Evolutionary conservation across 192 early-diverging fungal species (phyloP), one percentile per base, ranked within the genome.

Genomic region (Entophlyctis luteolus): DNA sequence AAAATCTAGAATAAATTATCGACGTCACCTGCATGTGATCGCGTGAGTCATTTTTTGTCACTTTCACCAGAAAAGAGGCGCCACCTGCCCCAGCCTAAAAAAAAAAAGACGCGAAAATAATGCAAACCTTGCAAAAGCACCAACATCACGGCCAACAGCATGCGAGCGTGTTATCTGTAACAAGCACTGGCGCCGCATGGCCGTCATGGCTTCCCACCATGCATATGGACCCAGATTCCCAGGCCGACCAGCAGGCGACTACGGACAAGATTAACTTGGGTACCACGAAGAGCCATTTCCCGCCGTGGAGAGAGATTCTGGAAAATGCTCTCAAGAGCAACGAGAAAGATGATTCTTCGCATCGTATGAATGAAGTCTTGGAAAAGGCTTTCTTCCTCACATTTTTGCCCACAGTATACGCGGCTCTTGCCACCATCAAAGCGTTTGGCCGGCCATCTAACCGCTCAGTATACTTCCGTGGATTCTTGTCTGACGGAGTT

Each of bases 381-480:
- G 10, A 42, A 42, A 42, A 8, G 10, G 10, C n/a, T 8, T 42
- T 42, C n/a, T 42, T 42, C 8, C n/a, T 42, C 39, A 42, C 39
- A 42, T 25, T 59, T 5, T 34, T 42, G 37, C 38, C 8, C 6
- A 16, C 47, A 68, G 67, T 68, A 5, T 75, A 63, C 46, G 73
- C 68, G 4, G 65, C 67, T 20, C 68, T 75, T 2, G 73, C 73
- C 20, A 75, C 73, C 42, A 71, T 75, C 60, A 75, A 75, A 36
- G 20, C 73, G 8, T 71, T 63, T 47, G 73, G 69, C 5, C 67
- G 73, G 3, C 73, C 73, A 2, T 62, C 73, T 20, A 75, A 75
- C 52, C 58, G 68, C 18, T 65, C 50, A 39, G 60, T 75, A n/a
- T 70, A 58, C 39, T 75, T 75, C 68, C 27, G 73, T 4, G 73